A percentile compares a stretch with the other conserved stretches of the same genome.
Evolutionary conservation across 2,329 filamentous ascomycete genomes (phyloP).

Genomic region (Venturiaceae sp.): DNA sequence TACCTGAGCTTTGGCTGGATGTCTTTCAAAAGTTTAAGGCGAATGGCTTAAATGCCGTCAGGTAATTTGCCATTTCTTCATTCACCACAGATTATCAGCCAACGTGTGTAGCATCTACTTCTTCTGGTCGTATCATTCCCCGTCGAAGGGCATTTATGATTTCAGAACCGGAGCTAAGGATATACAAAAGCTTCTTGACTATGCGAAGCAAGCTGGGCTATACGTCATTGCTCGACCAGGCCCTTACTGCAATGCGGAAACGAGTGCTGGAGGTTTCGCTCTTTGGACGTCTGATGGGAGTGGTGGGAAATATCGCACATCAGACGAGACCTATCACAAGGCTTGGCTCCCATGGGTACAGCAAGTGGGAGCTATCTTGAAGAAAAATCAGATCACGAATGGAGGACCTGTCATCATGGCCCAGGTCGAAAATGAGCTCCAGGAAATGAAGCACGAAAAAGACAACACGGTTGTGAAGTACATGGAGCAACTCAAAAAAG

Average conservation of each 20-base stretch:
- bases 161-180: conserved; percentile 45
- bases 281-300: conserved; percentile 53
- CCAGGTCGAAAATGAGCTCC: conserved; percentile 55
- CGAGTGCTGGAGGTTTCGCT: conserved; percentile 52
- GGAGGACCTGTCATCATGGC: conserved; percentile 47
- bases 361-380: conserved; percentile 40
- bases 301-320: conserved; percentile 43
- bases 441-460: conserved; percentile 30
- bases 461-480: conserved; percentile 42
- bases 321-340: conserved; percentile 41
- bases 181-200: conserved; percentile 41
- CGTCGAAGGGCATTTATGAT: conserved; percentile 35
- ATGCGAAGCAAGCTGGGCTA: conserved; percentile 44
- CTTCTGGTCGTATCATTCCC: conserved; percentile 39
- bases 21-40: conserved; percentile 46
- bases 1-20: conserved; percentile 41
- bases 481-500: conserved; percentile 47
- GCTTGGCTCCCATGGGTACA: conserved; percentile 47
- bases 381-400: conserved; percentile 45
- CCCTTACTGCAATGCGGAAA: conserved; percentile 55
- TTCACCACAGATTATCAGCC: conserved; percentile 13
- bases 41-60: conserved; percentile 43
- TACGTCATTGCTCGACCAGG: conserved; percentile 49
- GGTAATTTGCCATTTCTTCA: conserved; percentile 15
- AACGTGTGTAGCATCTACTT: conserved; percentile 37